These are phyloP conservation scores for Scheffersomyces illinoinensis DNA, from an alignment of 1,139 yeast genomes.

Conservation along the genomic window DNA sequence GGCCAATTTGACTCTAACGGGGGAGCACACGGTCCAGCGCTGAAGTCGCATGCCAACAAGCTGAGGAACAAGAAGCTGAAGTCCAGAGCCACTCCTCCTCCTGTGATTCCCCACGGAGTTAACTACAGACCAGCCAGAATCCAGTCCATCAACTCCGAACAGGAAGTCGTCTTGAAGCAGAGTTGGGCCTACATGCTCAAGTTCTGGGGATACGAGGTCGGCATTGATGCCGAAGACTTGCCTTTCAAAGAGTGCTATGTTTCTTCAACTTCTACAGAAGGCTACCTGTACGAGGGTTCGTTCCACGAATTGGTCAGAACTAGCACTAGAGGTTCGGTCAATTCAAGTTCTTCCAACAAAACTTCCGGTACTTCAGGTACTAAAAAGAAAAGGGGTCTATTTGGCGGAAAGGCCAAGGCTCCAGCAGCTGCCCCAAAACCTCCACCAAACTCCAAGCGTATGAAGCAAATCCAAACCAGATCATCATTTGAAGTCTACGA, in stretches of 20 bases:
- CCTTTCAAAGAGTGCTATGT: slow-evolving; percentile 35
- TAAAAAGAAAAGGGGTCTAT: slow-evolving; percentile 12
- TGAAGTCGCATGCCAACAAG: slow-evolving; percentile 8
- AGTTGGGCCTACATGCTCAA: slow-evolving; percentile 69
- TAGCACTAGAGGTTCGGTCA: slow-evolving; percentile 27
- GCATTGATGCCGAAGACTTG: slow-evolving; percentile 37
- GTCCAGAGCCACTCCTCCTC: neutral
- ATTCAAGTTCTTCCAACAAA: slow-evolving; percentile 28
- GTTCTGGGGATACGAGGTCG: slow-evolving; percentile 59
- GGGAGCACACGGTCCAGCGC: slow-evolving; percentile 3
- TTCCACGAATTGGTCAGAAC: slow-evolving; percentile 26
- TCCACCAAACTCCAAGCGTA: slow-evolving; percentile 23
- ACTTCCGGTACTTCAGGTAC: slow-evolving; percentile 13
- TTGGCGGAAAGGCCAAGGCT: slow-evolving; percentile 12
- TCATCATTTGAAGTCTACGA: slow-evolving; percentile 31
- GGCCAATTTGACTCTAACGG: neutral
- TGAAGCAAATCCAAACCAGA: slow-evolving; percentile 31
- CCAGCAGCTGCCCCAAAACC: slow-evolving; percentile 7
- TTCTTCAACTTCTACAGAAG: slow-evolving; percentile 26
- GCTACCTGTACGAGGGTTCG: slow-evolving; percentile 15
- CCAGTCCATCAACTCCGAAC: slow-evolving; percentile 57
- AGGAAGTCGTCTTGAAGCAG: slow-evolving; percentile 71
- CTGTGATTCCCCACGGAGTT: slow-evolving; percentile 5
- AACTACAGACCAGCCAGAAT: slow-evolving; percentile 54
- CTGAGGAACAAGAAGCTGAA: slow-evolving; percentile 1